Conservation (phyloP, 257 asterid species). For the Ballota nigra region DNA sequence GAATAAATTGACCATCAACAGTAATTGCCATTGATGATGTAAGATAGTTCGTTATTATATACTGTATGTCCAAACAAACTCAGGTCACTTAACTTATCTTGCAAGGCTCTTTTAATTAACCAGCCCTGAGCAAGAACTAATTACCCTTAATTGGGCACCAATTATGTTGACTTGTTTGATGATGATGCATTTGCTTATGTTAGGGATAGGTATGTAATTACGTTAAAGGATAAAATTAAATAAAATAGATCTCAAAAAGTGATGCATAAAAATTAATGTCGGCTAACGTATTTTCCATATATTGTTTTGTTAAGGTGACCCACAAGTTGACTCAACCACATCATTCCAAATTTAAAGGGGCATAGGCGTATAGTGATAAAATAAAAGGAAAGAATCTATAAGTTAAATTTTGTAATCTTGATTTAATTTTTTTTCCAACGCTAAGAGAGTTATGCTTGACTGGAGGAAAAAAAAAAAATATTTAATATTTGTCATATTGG, state of each 20-base stretch:
- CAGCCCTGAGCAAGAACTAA: neutral
- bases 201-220: conserved; percentile 8
- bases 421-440: too few relatives aligned
- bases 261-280: neutral
- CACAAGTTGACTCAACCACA: conserved; percentile 18
- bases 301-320: conserved; percentile 2
- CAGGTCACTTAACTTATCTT: conserved; percentile 16
- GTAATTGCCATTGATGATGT: conserved; percentile 19
- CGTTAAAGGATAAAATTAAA: neutral
- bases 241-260: neutral
- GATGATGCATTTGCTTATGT: conserved; percentile 30
- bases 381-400: too few relatives aligned
- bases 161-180: conserved; percentile 24
- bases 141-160: conserved; percentile 16
- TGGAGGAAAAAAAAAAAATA: too few relatives aligned
- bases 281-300: conserved; percentile 15
- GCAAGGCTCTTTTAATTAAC: conserved; percentile 19
- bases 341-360: conserved; percentile 3
- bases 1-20: conserved; percentile 1
- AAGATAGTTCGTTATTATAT: neutral
- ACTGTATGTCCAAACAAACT: neutral
- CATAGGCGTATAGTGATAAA: neutral
- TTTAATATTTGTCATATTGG: too few relatives aligned
- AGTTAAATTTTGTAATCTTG: too few relatives aligned
- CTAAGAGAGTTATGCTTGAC: too few relatives aligned